These are phyloP conservation scores for Pseudophaeomoniella oleicola DNA, from an alignment of 2,329 filamentous ascomycete species.

Conservation along the genomic window DNA sequence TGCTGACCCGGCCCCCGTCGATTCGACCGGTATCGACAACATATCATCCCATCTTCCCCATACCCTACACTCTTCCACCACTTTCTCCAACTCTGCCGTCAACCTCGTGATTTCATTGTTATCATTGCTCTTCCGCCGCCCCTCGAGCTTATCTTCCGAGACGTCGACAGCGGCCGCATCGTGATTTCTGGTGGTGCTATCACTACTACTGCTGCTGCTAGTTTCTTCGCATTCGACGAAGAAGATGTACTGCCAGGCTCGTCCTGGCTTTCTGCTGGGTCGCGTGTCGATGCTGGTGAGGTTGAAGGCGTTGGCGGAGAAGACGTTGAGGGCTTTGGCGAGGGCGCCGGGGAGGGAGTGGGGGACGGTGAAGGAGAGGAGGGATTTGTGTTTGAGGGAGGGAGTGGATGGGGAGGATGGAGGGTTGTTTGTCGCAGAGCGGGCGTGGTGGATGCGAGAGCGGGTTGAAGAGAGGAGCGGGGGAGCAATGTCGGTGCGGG, in stretches of 20 bases:
- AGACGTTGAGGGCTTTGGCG: conserved; percentile 65
- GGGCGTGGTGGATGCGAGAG: not conserved
- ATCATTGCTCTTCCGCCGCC: conserved; percentile 9
- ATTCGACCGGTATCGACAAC: not conserved
- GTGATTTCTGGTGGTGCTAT: too few relatives aligned
- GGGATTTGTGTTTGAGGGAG: conserved; percentile 41
- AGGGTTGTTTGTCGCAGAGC: not conserved
- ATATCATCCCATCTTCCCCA: conserved; percentile 11
- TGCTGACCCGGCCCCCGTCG: too few relatives aligned
- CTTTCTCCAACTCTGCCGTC: conserved; percentile 17
- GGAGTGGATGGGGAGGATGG: not conserved
- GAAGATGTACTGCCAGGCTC: conserved; percentile 76
- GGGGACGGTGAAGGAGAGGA: conserved; percentile 71
- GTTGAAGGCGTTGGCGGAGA: conserved; percentile 59
- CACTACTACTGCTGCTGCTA: too few relatives aligned
- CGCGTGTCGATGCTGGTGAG: conserved; percentile 82
- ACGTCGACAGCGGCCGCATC: too few relatives aligned
- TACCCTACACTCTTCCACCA: conserved; percentile 22
- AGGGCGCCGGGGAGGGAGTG: conserved; percentile 68
- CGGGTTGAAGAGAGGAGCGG: not conserved
- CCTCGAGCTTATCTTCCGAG: too few relatives aligned
- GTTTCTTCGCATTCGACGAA: conserved; percentile 65
- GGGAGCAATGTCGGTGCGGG: conserved; percentile 11
- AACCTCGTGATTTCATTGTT: conserved; percentile 16
- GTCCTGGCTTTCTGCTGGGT: conserved; percentile 48